Evolutionary conservation across 805 yeast species (phyloP).

Genomic region (Hanseniaspora clermontiae): DNA sequence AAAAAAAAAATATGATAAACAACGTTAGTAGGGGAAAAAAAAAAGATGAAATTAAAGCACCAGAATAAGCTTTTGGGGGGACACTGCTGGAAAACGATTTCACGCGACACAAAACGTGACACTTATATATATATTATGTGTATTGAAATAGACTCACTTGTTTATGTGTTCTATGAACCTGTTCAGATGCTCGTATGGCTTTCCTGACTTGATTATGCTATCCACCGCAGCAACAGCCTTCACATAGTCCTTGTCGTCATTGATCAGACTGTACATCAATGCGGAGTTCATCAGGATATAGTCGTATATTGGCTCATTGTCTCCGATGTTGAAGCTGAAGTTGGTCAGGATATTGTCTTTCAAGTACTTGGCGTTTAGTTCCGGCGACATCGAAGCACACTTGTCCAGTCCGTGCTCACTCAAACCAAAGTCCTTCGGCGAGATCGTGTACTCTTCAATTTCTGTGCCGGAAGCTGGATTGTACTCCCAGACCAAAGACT

Average conservation of each 20-base stretch:
- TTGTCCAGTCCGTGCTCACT: slow-evolving; percentile 52
- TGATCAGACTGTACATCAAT: slow-evolving; percentile 71
- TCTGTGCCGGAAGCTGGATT: slow-evolving; percentile 21
- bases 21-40: background rate
- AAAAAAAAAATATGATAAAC: background rate
- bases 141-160: background rate
- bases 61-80: too few relatives aligned
- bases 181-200: slow-evolving; percentile 49
- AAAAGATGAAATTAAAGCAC: background rate
- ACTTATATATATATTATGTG: too few relatives aligned
- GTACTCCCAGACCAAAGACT: slow-evolving; percentile 64
- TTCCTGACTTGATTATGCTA: slow-evolving; percentile 51
- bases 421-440: slow-evolving; percentile 73
- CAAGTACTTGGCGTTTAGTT: slow-evolving; percentile 58
- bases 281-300: slow-evolving; percentile 85
- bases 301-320: slow-evolving; percentile 48
- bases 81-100: too few relatives aligned
- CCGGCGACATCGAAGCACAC: slow-evolving; percentile 79
- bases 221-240: slow-evolving; percentile 68
- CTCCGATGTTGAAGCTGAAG: slow-evolving; percentile 35
- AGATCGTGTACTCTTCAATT: slow-evolving; percentile 34
- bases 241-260: slow-evolving; percentile 54
- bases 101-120: background rate
- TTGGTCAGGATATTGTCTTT: slow-evolving; percentile 27
- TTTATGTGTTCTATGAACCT: slow-evolving; percentile 31